Conservation (phyloP, 768 basidiomycete genomes). For the Cubamyces lactineus region DNA sequence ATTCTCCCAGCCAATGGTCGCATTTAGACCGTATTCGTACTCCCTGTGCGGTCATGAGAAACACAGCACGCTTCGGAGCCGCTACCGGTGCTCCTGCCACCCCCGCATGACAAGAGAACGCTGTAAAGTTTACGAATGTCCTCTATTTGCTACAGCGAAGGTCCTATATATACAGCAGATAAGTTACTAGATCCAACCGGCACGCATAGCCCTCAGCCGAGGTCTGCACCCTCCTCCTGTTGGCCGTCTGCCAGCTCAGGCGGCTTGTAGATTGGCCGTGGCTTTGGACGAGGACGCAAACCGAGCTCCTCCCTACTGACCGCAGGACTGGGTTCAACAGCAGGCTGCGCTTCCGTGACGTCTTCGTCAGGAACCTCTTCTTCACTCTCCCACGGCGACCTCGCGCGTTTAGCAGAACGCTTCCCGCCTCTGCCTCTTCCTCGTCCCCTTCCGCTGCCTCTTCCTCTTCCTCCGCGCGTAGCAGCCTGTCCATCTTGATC, state of each 20-base stretch:
- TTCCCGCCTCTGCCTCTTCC: constrained; percentile 15
- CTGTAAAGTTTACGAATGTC: too few relatives aligned
- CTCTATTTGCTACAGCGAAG: neutral
- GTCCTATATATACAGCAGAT: neutral
- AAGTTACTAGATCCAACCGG: constrained; percentile 1
- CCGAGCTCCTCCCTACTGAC: constrained; percentile 27
- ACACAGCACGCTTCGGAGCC: too few relatives aligned
- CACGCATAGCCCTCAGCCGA: neutral
- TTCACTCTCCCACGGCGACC: constrained; percentile 25
- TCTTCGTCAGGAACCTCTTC: constrained; percentile 14
- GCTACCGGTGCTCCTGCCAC: too few relatives aligned
- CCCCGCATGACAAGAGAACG: too few relatives aligned
- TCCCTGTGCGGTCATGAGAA: too few relatives aligned
- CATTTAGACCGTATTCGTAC: neutral
- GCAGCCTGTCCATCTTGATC: too few relatives aligned
- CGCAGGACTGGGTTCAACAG: constrained; percentile 29
- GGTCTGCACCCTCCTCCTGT: neutral
- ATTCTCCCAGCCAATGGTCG: neutral
- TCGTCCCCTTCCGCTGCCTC: constrained; percentile 5
- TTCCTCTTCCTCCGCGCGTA: constrained; percentile 8
- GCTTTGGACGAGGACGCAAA: constrained; percentile 47
- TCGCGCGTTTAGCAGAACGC: constrained; percentile 24
- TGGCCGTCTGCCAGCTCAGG: neutral
- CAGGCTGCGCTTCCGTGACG: constrained; percentile 18
- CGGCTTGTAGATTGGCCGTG: constrained; percentile 12